Percentiles rank a stretch among this genome's conserved stretches.
Evolutionary conservation across 306 rosid species (phyloP).

Genomic region (Crotalaria pallida): DNA sequence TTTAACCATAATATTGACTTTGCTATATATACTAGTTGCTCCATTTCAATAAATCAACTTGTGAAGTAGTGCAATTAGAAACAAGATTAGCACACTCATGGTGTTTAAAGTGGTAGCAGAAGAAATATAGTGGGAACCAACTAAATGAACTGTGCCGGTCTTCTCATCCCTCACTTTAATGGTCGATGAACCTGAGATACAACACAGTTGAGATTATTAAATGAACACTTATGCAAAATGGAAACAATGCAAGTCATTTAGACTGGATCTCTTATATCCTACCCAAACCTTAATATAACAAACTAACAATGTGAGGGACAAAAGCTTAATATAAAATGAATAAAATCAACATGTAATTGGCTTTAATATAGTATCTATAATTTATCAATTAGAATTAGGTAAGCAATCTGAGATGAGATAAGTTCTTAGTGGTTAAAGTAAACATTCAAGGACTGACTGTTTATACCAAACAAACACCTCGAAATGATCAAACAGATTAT

Average conservation of each 20-base stretch:
- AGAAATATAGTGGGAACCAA: constrained; percentile 65
- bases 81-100: constrained; percentile 31
- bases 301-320: background rate
- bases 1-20: constrained; percentile 28
- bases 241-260: constrained; percentile 6
- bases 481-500: background rate
- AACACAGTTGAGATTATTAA: constrained; percentile 19
- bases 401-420: background rate
- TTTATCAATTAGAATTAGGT: background rate
- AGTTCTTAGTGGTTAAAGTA: background rate
- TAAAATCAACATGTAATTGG: background rate
- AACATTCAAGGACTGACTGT: background rate
- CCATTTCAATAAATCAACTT: constrained; percentile 39
- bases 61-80: constrained; percentile 42
- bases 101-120: constrained; percentile 41
- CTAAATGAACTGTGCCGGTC: constrained; percentile 92
- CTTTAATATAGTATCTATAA: background rate
- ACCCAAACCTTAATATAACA: background rate
- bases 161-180: constrained; percentile 78
- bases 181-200: constrained; percentile 81
- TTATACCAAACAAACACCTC: background rate
- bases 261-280: background rate
- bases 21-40: constrained; percentile 34
- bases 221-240: background rate
- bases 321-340: background rate